These are phyloP conservation scores for Arxiozyma telluris DNA, from an alignment of 1,139 yeast genomes.

Conservation along the genomic window DNA sequence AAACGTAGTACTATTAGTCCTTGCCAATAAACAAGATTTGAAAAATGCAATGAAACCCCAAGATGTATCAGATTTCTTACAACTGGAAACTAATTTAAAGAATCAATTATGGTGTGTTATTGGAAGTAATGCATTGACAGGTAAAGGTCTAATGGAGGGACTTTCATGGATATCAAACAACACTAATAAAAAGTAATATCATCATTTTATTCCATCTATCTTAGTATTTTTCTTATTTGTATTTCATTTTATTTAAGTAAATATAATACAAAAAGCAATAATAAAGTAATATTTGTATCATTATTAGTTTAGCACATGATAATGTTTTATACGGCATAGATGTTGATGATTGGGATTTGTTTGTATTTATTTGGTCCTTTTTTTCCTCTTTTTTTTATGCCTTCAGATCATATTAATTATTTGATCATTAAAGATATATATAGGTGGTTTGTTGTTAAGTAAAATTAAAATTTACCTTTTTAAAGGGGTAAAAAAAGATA, in stretches of 20 bases:
- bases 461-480: no score
- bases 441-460: no score
- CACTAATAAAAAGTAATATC: constrained; percentile 28
- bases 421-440: no score
- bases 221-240: neutral
- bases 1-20: constrained; percentile 67
- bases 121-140: constrained; percentile 67
- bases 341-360: neutral
- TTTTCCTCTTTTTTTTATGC: no score
- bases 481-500: no score
- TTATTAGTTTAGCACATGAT: neutral
- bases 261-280: neutral
- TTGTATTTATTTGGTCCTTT: neutral
- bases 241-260: neutral
- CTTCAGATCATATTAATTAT: no score
- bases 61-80: constrained; percentile 52
- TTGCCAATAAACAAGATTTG: constrained; percentile 87
- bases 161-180: constrained; percentile 67
- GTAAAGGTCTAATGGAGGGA: constrained; percentile 67
- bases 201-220: neutral
- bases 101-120: constrained; percentile 67
- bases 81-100: constrained; percentile 42
- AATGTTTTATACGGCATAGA: neutral
- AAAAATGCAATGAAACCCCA: constrained; percentile 55
- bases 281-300: neutral